Evolutionary conservation across 139 green algal genomes (phyloP).

Genomic region (Auxenochlorella protothecoides): DNA sequence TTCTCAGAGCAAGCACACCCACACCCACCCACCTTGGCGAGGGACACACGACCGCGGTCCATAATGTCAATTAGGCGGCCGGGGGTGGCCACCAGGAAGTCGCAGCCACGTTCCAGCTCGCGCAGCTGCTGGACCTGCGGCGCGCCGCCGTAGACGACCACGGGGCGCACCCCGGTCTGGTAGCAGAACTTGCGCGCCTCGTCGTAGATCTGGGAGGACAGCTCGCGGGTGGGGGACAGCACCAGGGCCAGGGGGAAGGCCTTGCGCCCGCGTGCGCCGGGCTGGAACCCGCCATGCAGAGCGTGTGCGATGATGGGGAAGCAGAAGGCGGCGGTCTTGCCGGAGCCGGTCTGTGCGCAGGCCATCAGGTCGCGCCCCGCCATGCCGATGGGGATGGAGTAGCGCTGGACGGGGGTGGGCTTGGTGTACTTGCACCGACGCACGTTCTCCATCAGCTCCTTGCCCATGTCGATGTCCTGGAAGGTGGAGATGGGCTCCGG

Average conservation of each 20-base stretch:
- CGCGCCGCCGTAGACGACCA: conserved; percentile 94
- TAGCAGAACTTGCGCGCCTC: conserved; percentile 92
- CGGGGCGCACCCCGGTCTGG: conserved; percentile 73
- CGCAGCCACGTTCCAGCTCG: conserved; percentile 87
- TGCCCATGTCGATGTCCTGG: conserved; percentile 68
- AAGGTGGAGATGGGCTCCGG: conserved; percentile 76
- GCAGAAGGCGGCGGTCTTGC: conserved; percentile 98
- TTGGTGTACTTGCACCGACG: conserved; percentile 93
- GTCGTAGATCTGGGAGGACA: conserved; percentile 87
- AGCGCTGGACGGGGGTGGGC: conserved; percentile 93
- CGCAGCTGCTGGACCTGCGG: conserved; percentile 85
- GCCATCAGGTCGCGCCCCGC: conserved; percentile 92
- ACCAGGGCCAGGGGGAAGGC: conserved; percentile 81
- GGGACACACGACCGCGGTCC: conserved; percentile 73
- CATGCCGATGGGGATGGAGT: conserved; percentile 93
- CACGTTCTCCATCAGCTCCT: conserved; percentile 77
- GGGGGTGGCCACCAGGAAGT: conserved; percentile 94
- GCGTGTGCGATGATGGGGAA: conserved; percentile 96
- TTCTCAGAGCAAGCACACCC: too few species aligned
- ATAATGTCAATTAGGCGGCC: conserved; percentile 89
- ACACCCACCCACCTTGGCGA: conserved; percentile 33
- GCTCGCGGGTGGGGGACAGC: conserved; percentile 86
- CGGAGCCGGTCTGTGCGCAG: conserved; percentile 90
- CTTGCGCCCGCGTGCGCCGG: conserved; percentile 58
- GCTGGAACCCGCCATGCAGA: conserved; percentile 47